Base-by-base conservation (phyloP, 148 eudicot genomes). In the Silene latifolia region DNA sequence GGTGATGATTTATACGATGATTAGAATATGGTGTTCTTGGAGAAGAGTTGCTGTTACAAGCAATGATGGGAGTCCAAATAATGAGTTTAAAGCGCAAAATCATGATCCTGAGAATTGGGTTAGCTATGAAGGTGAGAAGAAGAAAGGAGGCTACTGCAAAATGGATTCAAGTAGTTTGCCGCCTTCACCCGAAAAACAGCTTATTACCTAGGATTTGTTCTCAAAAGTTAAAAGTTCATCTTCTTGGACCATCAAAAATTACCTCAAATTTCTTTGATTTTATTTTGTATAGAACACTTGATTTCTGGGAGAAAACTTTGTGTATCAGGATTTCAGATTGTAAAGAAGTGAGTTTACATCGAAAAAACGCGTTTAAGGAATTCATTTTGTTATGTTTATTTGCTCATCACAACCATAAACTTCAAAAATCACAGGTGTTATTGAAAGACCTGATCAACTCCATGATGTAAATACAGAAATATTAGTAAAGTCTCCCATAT, bases 21-120 rank as follows among this genome's bases (percentile, higher is more conserved):
- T 89, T 48, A 89, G 97, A 79, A 91, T 93, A 32, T 93, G 98
- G 98, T 87, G 80, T 81, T 82, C 88, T 65, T 93, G 98, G 98
- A 88, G 87, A 74, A 81, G 75, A 48, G 91, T 86, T 39, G 79
- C 89, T 72, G 77, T 91, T 72, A 82, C 93, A 7, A 90, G 79
- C 69, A 87, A 89, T 19, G 98, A 83, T 21, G 79, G 46, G 9
- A 78, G 73, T 19, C 51, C 58, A 48, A 53, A 62, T 48, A 46
- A 62, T 39, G 89, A 88, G 46, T 39, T 72, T 20, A 80, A 81
- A 25, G 83, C 74, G 19, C 82, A 85, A 61, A 86, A 82, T 35
- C 81, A 83, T 60, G 88, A 83, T 46, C 82, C 85, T 54, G 89
- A 83, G 68, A 88, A 84, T 42, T 89, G 93, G 88, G 85, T 69